phyloP scores from a whole-genome alignment of 1,284 basidiomycete species.

The Ceratobasidium sp. region DNA sequence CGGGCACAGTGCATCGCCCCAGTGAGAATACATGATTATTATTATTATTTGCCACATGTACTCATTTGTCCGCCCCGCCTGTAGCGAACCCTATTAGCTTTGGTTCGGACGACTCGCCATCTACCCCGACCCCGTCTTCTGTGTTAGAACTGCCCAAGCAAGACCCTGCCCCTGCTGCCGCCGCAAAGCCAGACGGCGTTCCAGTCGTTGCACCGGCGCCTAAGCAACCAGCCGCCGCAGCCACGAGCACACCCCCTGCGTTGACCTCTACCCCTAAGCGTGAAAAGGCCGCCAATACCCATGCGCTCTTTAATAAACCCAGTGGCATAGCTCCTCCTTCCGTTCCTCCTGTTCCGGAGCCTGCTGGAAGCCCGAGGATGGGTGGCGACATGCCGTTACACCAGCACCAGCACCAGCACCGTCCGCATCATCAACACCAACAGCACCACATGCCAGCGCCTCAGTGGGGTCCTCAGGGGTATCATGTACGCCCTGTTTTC shows the following conservation, averaged over 20 bases:
- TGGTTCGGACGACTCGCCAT: slow-evolving; percentile 21
- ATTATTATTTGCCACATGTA: neutral
- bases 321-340: slow-evolving; percentile 42
- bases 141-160: too few species aligned
- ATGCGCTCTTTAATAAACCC: slow-evolving; percentile 53
- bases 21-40: neutral
- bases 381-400: slow-evolving; percentile 20
- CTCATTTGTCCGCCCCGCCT: too few species aligned
- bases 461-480: slow-evolving; percentile 47
- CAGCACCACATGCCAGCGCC: too few species aligned
- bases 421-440: too few species aligned
- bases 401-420: too few species aligned
- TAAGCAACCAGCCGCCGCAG: slow-evolving; percentile 46
- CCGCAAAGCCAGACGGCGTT: slow-evolving; percentile 42
- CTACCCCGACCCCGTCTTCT: slow-evolving; percentile 4
- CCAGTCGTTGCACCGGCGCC: slow-evolving; percentile 50
- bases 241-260: slow-evolving; percentile 12
- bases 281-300: slow-evolving; percentile 52
- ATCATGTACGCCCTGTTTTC: slow-evolving; percentile 26
- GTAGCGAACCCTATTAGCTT: slow-evolving; percentile 30
- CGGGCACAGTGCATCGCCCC: too few species aligned
- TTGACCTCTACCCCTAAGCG: slow-evolving; percentile 26
- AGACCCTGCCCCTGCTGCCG: neutral
- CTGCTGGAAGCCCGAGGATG: slow-evolving; percentile 33
- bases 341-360: slow-evolving; percentile 14